Percentiles rank a stretch among this genome's conserved stretches.
phyloP scores from a whole-genome alignment of 352 stramenopile species.

The Globisporangium viniferum region DNA sequence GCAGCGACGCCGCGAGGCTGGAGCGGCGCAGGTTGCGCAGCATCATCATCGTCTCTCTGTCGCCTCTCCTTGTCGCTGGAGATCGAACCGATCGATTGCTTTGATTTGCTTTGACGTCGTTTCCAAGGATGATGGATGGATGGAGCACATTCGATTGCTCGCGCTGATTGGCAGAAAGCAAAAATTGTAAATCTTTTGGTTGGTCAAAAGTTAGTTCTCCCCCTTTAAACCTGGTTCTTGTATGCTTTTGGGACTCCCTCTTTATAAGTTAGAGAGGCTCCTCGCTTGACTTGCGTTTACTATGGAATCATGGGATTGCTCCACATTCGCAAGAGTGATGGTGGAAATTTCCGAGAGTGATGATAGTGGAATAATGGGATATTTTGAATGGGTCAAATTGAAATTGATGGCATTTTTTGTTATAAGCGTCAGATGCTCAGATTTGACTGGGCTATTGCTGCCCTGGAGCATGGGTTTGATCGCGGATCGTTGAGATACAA shows the following conservation, averaged over 20 bases:
- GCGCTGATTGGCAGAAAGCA: constrained; percentile 29
- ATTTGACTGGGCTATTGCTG: too few species aligned
- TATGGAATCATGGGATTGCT: too few species aligned
- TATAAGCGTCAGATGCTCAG: too few species aligned
- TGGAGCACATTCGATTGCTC: background rate
- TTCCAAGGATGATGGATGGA: constrained; percentile 4
- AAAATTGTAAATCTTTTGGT: constrained; percentile 14
- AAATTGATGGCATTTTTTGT: too few species aligned
- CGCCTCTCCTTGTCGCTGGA: background rate
- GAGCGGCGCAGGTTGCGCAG: constrained; percentile 36
- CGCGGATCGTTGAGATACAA: background rate
- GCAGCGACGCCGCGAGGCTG: constrained; percentile 16
- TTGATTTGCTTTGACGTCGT: constrained; percentile 3
- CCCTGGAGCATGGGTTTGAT: too few species aligned
- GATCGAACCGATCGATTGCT: background rate
- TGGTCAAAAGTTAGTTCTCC: constrained; percentile 19
- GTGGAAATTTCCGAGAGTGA: too few species aligned
- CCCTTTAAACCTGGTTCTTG: background rate
- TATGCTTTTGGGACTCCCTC: background rate
- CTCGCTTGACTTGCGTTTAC: too few species aligned
- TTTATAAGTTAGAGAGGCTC: background rate
- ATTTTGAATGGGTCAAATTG: too few species aligned
- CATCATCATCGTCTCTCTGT: constrained; percentile 20
- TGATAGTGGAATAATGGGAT: too few species aligned
- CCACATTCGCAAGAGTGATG: too few species aligned